Evolutionary conservation across 2,329 filamentous ascomycete species (phyloP).

Genomic region (Fusarium sp.): DNA sequence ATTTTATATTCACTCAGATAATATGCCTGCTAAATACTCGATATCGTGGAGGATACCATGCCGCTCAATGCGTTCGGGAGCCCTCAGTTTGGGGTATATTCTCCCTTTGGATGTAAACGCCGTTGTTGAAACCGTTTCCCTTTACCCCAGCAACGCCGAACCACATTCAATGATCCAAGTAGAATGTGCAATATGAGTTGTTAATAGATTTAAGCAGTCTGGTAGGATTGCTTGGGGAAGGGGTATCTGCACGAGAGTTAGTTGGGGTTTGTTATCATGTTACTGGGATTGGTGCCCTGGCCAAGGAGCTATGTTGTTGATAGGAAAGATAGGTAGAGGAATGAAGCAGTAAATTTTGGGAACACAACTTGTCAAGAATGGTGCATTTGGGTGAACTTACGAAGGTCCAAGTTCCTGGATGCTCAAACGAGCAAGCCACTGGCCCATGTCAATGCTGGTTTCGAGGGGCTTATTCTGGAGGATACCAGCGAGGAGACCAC

Average conservation of each 20-base stretch:
- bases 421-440: constrained; percentile 94
- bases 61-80: constrained; percentile 47
- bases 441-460: constrained; percentile 86
- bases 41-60: constrained; percentile 56
- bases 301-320: constrained; percentile 14
- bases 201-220: constrained; percentile 52
- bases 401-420: constrained; percentile 96
- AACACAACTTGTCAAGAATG: constrained; percentile 9
- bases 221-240: constrained; percentile 82
- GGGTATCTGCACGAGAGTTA: constrained; percentile 68
- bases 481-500: constrained; percentile 90
- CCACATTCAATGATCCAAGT: constrained; percentile 40
- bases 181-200: constrained; percentile 40
- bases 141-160: constrained; percentile 55
- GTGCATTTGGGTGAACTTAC: constrained; percentile 66
- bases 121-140: constrained; percentile 66
- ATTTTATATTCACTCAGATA: constrained; percentile 41
- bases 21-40: constrained; percentile 44
- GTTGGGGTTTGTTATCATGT: constrained; percentile 13
- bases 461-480: constrained; percentile 84
- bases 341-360: constrained; percentile 15
- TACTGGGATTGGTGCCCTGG: constrained; percentile 21
- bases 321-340: constrained; percentile 33
- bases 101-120: constrained; percentile 52
- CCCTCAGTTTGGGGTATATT: constrained; percentile 40